phyloP scores from a whole-genome alignment of 2,329 filamentous ascomycete species.

The Elsinoe australis region DNA sequence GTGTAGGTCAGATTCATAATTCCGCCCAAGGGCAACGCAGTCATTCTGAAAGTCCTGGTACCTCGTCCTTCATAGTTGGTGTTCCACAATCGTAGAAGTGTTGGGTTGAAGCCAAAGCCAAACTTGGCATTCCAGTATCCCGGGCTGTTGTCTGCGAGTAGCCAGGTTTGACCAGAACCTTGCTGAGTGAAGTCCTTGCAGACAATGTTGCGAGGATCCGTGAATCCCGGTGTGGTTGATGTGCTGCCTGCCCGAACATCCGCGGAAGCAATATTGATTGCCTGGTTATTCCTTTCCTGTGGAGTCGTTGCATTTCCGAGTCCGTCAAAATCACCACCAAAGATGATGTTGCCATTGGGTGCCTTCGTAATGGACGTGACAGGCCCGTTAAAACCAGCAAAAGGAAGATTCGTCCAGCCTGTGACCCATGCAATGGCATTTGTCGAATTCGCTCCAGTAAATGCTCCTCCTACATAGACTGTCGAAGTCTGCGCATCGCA shows the following conservation, averaged over 20 bases:
- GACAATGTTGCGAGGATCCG: slow-evolving; percentile 70
- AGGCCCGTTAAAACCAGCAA: slow-evolving; percentile 89
- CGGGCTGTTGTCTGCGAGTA: slow-evolving; percentile 63
- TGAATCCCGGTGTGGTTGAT: slow-evolving; percentile 56
- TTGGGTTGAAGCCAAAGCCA: slow-evolving; percentile 75
- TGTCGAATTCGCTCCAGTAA: slow-evolving; percentile 69
- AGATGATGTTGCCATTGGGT: slow-evolving; percentile 76
- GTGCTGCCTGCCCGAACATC: slow-evolving; percentile 61
- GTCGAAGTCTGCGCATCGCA: slow-evolving; percentile 70
- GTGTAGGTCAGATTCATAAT: slow-evolving; percentile 95
- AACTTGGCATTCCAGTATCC: slow-evolving; percentile 82
- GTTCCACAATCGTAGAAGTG: slow-evolving; percentile 81
- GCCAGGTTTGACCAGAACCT: slow-evolving; percentile 71
- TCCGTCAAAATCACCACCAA: slow-evolving; percentile 83
- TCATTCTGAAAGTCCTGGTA: slow-evolving; percentile 80
- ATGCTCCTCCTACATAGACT: slow-evolving; percentile 89
- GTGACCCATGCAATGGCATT: slow-evolving; percentile 81
- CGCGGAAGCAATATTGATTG: slow-evolving; percentile 76
- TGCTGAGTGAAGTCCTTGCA: slow-evolving; percentile 65
- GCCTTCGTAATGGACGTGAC: slow-evolving; percentile 78
- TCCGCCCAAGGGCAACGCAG: slow-evolving; percentile 74
- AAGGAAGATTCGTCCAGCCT: slow-evolving; percentile 74
- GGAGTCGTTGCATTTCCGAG: slow-evolving; percentile 71
- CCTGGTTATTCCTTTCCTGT: slow-evolving; percentile 61
- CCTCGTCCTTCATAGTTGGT: slow-evolving; percentile 72